Conservation (phyloP, 1,139 yeast genomes). For the Kazachstania sp. region DNA sequence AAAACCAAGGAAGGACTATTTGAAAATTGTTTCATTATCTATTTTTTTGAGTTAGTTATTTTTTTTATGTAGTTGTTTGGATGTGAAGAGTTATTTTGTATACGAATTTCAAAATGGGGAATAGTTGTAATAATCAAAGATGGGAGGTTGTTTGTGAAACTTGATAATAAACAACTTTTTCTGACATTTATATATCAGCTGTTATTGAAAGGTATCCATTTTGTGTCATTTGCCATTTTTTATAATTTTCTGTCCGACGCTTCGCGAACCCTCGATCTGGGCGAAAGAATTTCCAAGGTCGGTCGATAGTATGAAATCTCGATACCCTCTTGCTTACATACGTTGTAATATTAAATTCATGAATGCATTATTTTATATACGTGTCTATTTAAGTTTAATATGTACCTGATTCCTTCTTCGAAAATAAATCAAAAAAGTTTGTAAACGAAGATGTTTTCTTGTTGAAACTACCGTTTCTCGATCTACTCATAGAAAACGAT, state of each 20-base stretch:
- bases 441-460: conserved; percentile 16
- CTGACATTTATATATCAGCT: too few species aligned
- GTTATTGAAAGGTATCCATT: neutral
- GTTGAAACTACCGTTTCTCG: neutral
- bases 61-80: neutral
- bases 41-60: neutral
- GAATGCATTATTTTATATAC: neutral
- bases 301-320: neutral
- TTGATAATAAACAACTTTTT: too few species aligned
- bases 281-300: neutral
- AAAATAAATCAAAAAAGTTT: conserved; percentile 14
- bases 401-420: conserved; percentile 11
- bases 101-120: too few species aligned
- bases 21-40: neutral
- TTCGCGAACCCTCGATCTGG: too few species aligned
- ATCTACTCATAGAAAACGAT: conserved; percentile 5
- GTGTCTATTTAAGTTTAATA: neutral
- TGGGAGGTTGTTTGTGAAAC: too few species aligned
- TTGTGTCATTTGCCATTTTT: neutral
- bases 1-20: neutral
- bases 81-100: too few species aligned
- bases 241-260: neutral
- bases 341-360: too few species aligned
- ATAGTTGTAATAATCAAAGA: too few species aligned
- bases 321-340: too few species aligned